Conservation (phyloP, 768 basidiomycete species). For the Boletus subparvulus region DNA sequence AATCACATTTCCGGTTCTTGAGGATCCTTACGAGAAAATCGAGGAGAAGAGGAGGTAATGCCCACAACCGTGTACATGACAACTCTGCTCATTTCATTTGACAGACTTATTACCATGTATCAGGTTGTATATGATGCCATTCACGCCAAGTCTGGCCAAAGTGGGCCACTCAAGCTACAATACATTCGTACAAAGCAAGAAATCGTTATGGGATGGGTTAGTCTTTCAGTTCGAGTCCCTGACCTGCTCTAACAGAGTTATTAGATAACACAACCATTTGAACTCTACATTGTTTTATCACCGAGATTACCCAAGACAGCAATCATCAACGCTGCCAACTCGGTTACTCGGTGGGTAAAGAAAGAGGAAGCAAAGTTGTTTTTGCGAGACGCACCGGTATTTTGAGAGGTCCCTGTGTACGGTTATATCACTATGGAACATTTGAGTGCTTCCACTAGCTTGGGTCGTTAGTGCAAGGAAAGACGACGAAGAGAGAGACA, state of each 20-base stretch:
- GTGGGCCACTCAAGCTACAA: slow-evolving; percentile 77
- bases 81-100: slow-evolving; percentile 3
- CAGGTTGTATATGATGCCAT: slow-evolving; percentile 86
- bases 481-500: neutral
- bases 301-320: slow-evolving; percentile 86
- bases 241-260: neutral
- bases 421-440: neutral
- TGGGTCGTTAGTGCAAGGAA: no score
- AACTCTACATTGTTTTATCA: slow-evolving; percentile 82
- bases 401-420: slow-evolving; percentile 39
- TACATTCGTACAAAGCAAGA: slow-evolving; percentile 85
- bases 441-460: neutral
- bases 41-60: slow-evolving; percentile 61
- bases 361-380: slow-evolving; percentile 83
- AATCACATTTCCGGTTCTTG: slow-evolving; percentile 80
- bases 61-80: neutral
- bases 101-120: slow-evolving; percentile 82
- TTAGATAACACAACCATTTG: slow-evolving; percentile 92
- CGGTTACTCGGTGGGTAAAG: slow-evolving; percentile 88
- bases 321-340: slow-evolving; percentile 84
- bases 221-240: slow-evolving; percentile 23
- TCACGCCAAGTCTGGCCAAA: slow-evolving; percentile 86
- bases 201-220: slow-evolving; percentile 92
- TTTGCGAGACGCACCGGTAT: slow-evolving; percentile 86
- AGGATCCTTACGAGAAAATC: slow-evolving; percentile 73